Percentiles rank a stretch among this genome's conserved stretches.
phyloP scores from a whole-genome alignment of 352 stramenopile species.

The Hyaloperonospora brassicae region DNA sequence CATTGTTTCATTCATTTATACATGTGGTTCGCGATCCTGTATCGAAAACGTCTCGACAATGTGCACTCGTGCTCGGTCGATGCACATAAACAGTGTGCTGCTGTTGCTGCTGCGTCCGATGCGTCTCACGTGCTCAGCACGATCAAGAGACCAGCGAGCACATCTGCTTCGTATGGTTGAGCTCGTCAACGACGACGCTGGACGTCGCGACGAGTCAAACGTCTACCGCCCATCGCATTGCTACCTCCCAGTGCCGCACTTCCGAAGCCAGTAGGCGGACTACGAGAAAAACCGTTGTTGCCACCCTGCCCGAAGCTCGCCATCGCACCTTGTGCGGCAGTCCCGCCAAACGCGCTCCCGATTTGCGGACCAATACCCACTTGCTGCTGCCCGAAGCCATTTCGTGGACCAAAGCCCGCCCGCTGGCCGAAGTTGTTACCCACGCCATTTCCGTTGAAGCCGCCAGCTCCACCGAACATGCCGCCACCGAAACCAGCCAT shows the following conservation, averaged over 20 bases:
- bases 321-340: slow-evolving; percentile 6
- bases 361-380: slow-evolving; percentile 9
- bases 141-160: slow-evolving; percentile 1
- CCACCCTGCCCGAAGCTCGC: slow-evolving; percentile 9
- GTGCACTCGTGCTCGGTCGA: not conserved
- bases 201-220: slow-evolving; percentile 14
- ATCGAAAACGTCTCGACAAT: not conserved
- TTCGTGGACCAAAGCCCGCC: slow-evolving; percentile 1
- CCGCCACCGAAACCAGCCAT: slow-evolving; percentile 11
- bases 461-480: slow-evolving; percentile 3
- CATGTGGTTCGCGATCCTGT: not conserved
- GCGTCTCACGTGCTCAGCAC: not conserved
- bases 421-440: not conserved
- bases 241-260: slow-evolving; percentile 1
- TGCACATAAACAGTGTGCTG: slow-evolving; percentile 2
- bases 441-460: slow-evolving; percentile 8
- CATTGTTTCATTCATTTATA: too few species aligned
- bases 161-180: not conserved
- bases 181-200: slow-evolving; percentile 7
- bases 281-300: slow-evolving; percentile 9
- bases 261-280: slow-evolving; percentile 3
- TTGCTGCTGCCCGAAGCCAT: slow-evolving; percentile 10
- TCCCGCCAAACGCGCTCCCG: slow-evolving; percentile 9
- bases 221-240: slow-evolving; percentile 7
- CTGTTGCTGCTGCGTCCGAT: too few species aligned